Evolutionary conservation across 768 basidiomycete genomes (phyloP), one percentile per base, ranked within the genome.

Genomic region (Calocybe indica): DNA sequence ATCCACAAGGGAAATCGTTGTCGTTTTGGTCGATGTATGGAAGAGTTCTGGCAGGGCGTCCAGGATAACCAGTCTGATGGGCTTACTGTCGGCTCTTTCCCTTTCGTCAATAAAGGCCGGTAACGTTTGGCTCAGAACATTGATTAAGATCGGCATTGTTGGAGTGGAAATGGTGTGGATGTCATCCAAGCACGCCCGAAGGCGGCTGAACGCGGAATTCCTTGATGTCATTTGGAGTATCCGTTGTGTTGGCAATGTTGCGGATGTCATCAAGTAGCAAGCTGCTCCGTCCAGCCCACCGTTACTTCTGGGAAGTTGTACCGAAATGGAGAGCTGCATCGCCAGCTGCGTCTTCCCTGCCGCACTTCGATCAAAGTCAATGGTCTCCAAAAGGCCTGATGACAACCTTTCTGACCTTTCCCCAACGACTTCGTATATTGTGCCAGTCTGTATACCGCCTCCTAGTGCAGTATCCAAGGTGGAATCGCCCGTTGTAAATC

Each of bases 301-400:
- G 5, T 71, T 64, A 38, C 62, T 58, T 40, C 14, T 57, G 15
- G 88, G 81, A 0, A 89, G 72, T 60, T 97, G 94, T 1, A 88
- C 85, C 14, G 78, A 71, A 30, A 95, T 69, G 3, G 90, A 80
- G 13, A 92, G 75, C 54, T 94, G 92, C 10, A 99, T 72, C 3
- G 87, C 88, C 5, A 98, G 66, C 57, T 98, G 93, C 1, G 92
- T 92, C 68, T 99, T 99, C 35, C 96, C 96, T 28, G 95, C 83
- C 15, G 92, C 85, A 60, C 96, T 99, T 60, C 11, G 34, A 36
- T 1, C 13, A 5, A 49, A 7, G n/a, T 38, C 3, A 34, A 44
- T 14, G 59, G 8, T 33, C 33, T 5, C 5, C 28, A 6, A 31
- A 11, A 29, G 13, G n/a, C 33, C 12, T n/a, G 41, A 30, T 12